Base-by-base conservation (phyloP, 148 eudicot genomes). In the Spergularia bocconei region DNA sequence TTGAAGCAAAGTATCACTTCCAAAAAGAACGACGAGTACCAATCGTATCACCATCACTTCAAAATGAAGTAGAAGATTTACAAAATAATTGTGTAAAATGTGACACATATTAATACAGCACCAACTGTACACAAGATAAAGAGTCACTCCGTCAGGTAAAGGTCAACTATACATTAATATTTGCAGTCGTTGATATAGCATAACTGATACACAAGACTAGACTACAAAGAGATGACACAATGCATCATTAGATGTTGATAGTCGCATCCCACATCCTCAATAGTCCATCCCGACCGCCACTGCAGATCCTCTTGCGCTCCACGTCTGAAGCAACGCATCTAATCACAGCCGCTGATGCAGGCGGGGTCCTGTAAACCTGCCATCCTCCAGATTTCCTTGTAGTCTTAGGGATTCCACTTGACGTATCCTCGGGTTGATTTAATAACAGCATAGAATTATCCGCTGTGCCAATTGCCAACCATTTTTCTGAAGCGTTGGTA, bases 201-300 rank as follows among this genome's bases (percentile, higher is more conserved):
- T 2, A 29, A 29, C 36, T 29, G 36, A 29, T 2, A 29, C 36
- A 29, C 36, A 29, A 29, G 36, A 29, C 3, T 29, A 29, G 36
- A 29, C 36, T 29, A 29, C 2, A 29, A 29, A 29, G 36, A 29
- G 36, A 29, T 13, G 67, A 50, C 38, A n/a, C 25, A 13, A 48
- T 21, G 36, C 13, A 68, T 8, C 10, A 51, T 85, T 73, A 89
- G 53, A 93, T 86, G 71, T 85, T 91, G 64, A 87, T 85, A 71
- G 94, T 91, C 29, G 98, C 98, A 81, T 93, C 98, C 98, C 98
- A 93, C 70, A 93, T 74, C 79, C 97, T 82, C 56, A 93, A 90
- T 75, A 87, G 54, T 56, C 98, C 98, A 78, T 93, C 91, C 11
- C 98, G 87, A 19, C 98, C 97, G 20, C 97, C 98, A 21, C 88